phyloP scores from a whole-genome alignment of 306 rosid species.

The Purshia tridentata region DNA sequence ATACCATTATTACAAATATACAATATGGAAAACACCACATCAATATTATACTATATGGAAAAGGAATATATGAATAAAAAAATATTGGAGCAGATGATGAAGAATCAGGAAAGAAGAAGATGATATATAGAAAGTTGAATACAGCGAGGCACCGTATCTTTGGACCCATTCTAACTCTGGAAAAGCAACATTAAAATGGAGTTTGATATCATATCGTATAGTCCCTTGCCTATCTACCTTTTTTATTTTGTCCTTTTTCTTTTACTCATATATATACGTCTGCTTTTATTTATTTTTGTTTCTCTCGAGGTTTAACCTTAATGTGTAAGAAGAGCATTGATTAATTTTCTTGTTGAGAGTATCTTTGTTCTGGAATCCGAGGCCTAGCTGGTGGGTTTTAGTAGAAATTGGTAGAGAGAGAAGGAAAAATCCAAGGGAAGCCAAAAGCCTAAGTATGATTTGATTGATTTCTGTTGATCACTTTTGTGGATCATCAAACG shows the following conservation, averaged over 20 bases:
- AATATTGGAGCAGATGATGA: background rate
- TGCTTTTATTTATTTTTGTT: too few relatives aligned
- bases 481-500: slow-evolving; percentile 18
- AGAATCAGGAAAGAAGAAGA: slow-evolving; percentile 4
- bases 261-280: too few relatives aligned
- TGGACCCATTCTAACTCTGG: too few relatives aligned
- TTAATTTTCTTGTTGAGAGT: slow-evolving; percentile 49
- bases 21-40: too few relatives aligned
- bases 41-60: background rate
- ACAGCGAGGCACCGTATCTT: slow-evolving; percentile 33
- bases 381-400: background rate
- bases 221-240: background rate
- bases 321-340: slow-evolving; percentile 12
- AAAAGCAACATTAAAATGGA: too few relatives aligned
- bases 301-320: too few relatives aligned
- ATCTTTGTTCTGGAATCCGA: slow-evolving; percentile 58
- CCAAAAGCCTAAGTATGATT: slow-evolving; percentile 24
- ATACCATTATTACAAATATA: too few relatives aligned
- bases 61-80: slow-evolving; percentile 26
- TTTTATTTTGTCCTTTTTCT: slow-evolving; percentile 7
- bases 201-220: too few relatives aligned
- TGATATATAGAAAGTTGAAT: slow-evolving; percentile 36
- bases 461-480: slow-evolving; percentile 27
- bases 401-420: slow-evolving; percentile 20
- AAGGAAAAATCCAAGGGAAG: slow-evolving; percentile 7